These are phyloP conservation scores for Gossypium gossypioides DNA, from an alignment of 441 rosid genomes.

Conservation along the genomic window DNA sequence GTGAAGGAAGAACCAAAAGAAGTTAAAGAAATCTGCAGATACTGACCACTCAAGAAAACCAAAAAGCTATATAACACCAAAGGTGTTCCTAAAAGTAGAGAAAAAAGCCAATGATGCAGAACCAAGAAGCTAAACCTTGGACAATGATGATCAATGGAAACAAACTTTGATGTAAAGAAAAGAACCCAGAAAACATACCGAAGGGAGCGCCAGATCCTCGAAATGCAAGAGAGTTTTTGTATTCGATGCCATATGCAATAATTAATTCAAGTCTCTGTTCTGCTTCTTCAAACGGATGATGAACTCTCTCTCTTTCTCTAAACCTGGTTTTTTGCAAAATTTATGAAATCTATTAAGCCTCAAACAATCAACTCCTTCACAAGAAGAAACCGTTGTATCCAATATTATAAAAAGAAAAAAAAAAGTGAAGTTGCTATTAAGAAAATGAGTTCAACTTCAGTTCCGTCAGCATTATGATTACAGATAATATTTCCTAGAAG, in stretches of 20 bases:
- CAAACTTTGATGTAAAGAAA: background rate
- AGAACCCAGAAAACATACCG: slow-evolving; percentile 22
- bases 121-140: background rate
- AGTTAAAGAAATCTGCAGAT: background rate
- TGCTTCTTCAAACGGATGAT: background rate
- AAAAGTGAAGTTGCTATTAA: background rate
- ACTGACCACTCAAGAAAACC: background rate
- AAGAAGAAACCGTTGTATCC: background rate
- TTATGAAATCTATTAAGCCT: background rate
- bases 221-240: slow-evolving; percentile 31
- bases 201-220: slow-evolving; percentile 47
- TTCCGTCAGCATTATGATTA: slow-evolving; percentile 8
- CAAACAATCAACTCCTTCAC: background rate
- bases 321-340: background rate
- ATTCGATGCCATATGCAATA: slow-evolving; percentile 14
- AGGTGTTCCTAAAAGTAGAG: background rate
- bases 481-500: background rate
- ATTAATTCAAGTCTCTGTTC: slow-evolving; percentile 5
- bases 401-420: background rate
- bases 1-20: background rate
- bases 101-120: background rate
- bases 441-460: slow-evolving; percentile 6
- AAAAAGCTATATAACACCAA: background rate
- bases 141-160: background rate
- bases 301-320: background rate